phyloP scores from a whole-genome alignment of 805 yeast genomes.

The Saturnispora besseyi region DNA sequence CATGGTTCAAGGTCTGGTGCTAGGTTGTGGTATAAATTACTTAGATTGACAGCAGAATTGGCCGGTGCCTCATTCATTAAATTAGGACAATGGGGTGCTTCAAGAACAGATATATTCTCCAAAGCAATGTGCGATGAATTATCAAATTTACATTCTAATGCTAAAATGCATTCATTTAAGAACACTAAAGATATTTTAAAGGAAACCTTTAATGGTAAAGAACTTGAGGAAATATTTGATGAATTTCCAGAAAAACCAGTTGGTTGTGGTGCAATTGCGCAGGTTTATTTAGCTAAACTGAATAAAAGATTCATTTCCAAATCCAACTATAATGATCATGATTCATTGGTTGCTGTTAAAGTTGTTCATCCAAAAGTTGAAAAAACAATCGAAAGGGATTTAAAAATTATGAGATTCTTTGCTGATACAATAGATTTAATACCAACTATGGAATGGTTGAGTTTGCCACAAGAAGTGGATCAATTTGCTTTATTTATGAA shows the following conservation, averaged over 20 bases:
- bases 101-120: conserved; percentile 89
- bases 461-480: conserved; percentile 88
- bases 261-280: conserved; percentile 99
- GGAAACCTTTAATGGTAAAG: conserved; percentile 43
- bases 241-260: conserved; percentile 68
- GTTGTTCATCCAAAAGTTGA: conserved; percentile 87
- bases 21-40: conserved; percentile 55
- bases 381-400: conserved; percentile 63
- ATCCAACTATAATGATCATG: conserved; percentile 25
- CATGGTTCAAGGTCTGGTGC: conserved; percentile 51
- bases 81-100: conserved; percentile 98
- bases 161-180: conserved; percentile 57
- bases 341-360: conserved; percentile 74
- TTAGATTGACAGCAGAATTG: conserved; percentile 59
- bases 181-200: conserved; percentile 52
- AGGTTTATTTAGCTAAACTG: conserved; percentile 73
- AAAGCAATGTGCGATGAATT: conserved; percentile 67
- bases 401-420: conserved; percentile 73
- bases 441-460: conserved; percentile 97
- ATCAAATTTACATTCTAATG: conserved; percentile 73
- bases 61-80: conserved; percentile 92
- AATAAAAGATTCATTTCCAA: conserved; percentile 31
- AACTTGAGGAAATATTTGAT: conserved; percentile 69
- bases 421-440: conserved; percentile 60
- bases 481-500: conserved; percentile 83